Percentiles rank a stretch among this genome's conserved stretches.
phyloP scores from a whole-genome alignment of 306 rosid genomes.

The Cicer yamashitae region DNA sequence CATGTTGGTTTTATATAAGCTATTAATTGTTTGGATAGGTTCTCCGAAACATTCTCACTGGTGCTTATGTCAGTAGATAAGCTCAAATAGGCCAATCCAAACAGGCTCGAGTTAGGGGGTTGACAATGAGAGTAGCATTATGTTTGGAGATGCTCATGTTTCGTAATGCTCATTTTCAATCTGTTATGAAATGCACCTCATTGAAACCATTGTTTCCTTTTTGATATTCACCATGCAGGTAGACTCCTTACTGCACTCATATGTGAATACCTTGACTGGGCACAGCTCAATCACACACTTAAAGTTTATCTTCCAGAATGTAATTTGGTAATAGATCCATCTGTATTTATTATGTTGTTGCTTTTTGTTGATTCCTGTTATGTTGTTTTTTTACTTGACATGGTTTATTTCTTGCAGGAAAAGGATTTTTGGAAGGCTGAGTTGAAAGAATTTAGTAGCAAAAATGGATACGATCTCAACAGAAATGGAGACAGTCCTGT shows the following conservation, averaged over 20 bases:
- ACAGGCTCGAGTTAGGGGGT: not conserved
- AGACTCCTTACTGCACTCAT: constrained; percentile 87
- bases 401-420: constrained; percentile 63
- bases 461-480: constrained; percentile 94
- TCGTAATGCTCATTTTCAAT: not conserved
- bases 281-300: constrained; percentile 87
- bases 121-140: not conserved
- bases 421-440: constrained; percentile 95
- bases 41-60: too few relatives aligned
- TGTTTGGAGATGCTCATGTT: not conserved
- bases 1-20: too few relatives aligned
- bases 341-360: constrained; percentile 1
- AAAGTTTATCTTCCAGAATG: constrained; percentile 98
- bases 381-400: constrained; percentile 23
- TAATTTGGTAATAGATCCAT: constrained; percentile 75
- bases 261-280: constrained; percentile 98
- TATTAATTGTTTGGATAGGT: too few relatives aligned
- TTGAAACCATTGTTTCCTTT: not conserved
- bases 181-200: not conserved
- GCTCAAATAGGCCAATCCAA: too few relatives aligned
- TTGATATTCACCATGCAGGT: constrained; percentile 62
- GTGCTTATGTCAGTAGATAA: too few relatives aligned
- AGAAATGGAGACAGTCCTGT: constrained; percentile 94
- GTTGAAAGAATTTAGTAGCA: constrained; percentile 87
- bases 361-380: not conserved